Percentiles rank a stretch among this genome's conserved stretches.
Evolutionary conservation across 2,329 filamentous ascomycete genomes (phyloP).

Genomic region (Talaromyces verruculosus): DNA sequence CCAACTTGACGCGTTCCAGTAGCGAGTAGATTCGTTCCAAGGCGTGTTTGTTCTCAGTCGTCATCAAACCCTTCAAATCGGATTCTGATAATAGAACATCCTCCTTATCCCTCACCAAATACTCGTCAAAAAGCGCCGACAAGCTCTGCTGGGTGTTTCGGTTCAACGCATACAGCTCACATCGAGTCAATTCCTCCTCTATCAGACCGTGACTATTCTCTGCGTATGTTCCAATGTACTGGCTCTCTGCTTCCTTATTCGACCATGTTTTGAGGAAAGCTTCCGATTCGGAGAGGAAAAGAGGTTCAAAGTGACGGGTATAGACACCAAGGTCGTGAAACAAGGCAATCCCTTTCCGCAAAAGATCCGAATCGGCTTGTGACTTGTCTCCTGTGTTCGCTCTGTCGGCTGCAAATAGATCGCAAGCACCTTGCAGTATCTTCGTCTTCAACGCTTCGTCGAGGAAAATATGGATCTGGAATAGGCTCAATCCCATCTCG

Average conservation of each 20-base stretch:
- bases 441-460: conserved; percentile 53
- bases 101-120: conserved; percentile 68
- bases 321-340: conserved; percentile 84
- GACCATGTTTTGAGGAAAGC: conserved; percentile 70
- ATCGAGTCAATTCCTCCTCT: conserved; percentile 69
- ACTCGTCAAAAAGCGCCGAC: conserved; percentile 69
- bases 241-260: conserved; percentile 60
- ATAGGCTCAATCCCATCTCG: conserved; percentile 75
- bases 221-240: conserved; percentile 73
- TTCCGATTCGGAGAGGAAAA: conserved; percentile 67
- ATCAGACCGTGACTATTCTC: conserved; percentile 68
- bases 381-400: conserved; percentile 49
- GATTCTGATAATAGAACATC: conserved; percentile 64
- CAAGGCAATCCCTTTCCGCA: conserved; percentile 76
- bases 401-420: conserved; percentile 73
- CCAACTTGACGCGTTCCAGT: conserved; percentile 69
- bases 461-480: conserved; percentile 63
- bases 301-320: conserved; percentile 72
- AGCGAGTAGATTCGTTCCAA: conserved; percentile 76
- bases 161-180: conserved; percentile 78
- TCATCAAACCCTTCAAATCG: conserved; percentile 71
- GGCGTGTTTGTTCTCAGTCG: conserved; percentile 66
- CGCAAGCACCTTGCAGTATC: conserved; percentile 69
- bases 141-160: conserved; percentile 77
- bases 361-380: conserved; percentile 60